Conservation (phyloP, 2,329 filamentous ascomycete genomes). For the Alternaria consortialis region DNA sequence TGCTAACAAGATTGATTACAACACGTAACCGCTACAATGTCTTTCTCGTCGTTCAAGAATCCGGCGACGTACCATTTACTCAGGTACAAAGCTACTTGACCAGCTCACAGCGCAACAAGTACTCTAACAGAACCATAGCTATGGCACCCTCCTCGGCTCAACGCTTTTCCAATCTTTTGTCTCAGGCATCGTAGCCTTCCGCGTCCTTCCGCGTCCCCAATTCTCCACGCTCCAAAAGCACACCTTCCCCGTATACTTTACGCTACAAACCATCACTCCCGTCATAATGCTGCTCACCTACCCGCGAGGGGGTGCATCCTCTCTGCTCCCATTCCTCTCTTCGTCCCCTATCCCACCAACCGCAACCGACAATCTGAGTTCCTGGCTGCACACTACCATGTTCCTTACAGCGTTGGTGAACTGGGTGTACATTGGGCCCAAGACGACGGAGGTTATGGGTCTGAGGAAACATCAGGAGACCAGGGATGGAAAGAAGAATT, state of each 20-base stretch:
- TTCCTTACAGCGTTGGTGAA: slow-evolving; percentile 78
- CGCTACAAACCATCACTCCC: slow-evolving; percentile 79
- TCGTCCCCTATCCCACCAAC: slow-evolving; percentile 8
- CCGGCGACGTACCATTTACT: slow-evolving; percentile 79
- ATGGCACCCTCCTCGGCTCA: slow-evolving; percentile 85
- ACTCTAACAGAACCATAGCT: slow-evolving; percentile 61
- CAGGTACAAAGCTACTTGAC: slow-evolving; percentile 59
- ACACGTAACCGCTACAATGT: slow-evolving; percentile 41
- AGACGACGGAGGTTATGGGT: slow-evolving; percentile 77
- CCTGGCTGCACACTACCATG: slow-evolving; percentile 72
- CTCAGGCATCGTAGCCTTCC: slow-evolving; percentile 77
- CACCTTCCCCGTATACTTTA: slow-evolving; percentile 90
- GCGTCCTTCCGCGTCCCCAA: slow-evolving; percentile 76
- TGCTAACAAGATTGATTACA: background rate
- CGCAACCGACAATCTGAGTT: slow-evolving; percentile 29
- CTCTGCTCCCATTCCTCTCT: slow-evolving; percentile 13
- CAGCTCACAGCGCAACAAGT: background rate
- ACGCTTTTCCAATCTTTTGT: slow-evolving; percentile 89
- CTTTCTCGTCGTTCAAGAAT: slow-evolving; percentile 64
- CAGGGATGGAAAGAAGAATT: slow-evolving; percentile 87
- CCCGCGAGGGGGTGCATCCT: slow-evolving; percentile 56
- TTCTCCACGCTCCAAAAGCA: slow-evolving; percentile 80
- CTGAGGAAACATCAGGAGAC: slow-evolving; percentile 84
- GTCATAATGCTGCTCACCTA: slow-evolving; percentile 80
- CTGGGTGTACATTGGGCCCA: slow-evolving; percentile 74